Percentiles rank a stretch among this genome's conserved stretches.
Conservation (phyloP, 148 eudicot species). For the Salicornia ramosissima region DNA sequence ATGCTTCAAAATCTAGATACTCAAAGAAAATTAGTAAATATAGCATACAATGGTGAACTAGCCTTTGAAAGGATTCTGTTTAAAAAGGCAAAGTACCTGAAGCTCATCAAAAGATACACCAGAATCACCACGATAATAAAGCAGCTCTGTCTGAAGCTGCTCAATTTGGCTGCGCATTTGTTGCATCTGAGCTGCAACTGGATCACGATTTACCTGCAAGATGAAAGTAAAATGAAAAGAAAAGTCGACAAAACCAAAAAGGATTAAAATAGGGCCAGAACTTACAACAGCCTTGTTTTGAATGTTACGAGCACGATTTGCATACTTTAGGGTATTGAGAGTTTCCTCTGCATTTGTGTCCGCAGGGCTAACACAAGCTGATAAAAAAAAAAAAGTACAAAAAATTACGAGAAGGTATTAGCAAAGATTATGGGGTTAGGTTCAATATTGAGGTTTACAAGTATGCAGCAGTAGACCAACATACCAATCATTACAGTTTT, state of each 20-base stretch:
- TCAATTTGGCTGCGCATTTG: constrained; percentile 90
- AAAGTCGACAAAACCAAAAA: not conserved
- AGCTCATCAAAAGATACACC: constrained; percentile 74
- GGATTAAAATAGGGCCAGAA: not conserved
- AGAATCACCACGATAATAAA: constrained; percentile 75
- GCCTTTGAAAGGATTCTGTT: not conserved
- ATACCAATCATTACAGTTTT: constrained; percentile 98
- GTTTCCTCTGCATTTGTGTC: constrained; percentile 98
- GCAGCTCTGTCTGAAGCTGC: constrained; percentile 82
- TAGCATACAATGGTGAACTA: not conserved
- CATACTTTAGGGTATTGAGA: constrained; percentile 88
- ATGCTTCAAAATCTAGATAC: constrained; percentile 66
- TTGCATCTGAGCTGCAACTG: constrained; percentile 84
- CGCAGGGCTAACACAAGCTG: constrained; percentile 97
- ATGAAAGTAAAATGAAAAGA: constrained; percentile 16
- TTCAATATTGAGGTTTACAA: not conserved
- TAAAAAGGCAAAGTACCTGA: constrained; percentile 53
- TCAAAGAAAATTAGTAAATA: not conserved
- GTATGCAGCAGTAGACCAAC: constrained; percentile 14
- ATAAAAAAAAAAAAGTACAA: constrained; percentile 8
- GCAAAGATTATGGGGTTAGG: not conserved
- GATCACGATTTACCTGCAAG: constrained; percentile 87
- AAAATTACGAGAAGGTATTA: not conserved
- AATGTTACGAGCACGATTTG: constrained; percentile 97
- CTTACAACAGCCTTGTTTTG: constrained; percentile 98